Evolutionary conservation across 202 grass and related monocot species (phyloP), one percentile per base, ranked within the genome.

Genomic region (Digitaria exilis): DNA sequence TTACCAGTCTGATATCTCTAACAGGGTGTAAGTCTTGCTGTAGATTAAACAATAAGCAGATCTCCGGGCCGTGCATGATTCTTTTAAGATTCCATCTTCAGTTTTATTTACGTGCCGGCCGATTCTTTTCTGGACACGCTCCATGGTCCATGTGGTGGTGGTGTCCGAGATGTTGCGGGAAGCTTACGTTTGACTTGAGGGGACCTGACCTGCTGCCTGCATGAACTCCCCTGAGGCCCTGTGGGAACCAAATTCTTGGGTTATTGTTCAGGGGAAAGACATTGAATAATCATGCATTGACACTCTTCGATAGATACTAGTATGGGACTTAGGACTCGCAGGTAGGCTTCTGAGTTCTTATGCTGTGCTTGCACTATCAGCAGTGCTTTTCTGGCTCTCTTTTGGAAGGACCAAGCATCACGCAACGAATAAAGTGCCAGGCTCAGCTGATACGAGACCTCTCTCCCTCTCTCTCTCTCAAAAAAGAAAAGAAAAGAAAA

Each of bases 1-100:
- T 75, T 61, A 45, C 43, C 77, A 39, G 71, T 84, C 69, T 74
- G 52, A 80, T 89, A 80, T 52, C 69, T 73, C 70, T 34, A 73
- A 72, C 69, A 34, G 46, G 34, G 70, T 73, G 28, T 73, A 73
- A 52, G n/a, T 52, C 28, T 52, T 73, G n/a, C n/a, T n/a, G n/a
- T n/a, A n/a, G n/a, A n/a, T n/a, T n/a, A n/a, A 73, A 32, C 50
- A 73, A 73, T 51, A 72, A 34, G 46, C 70, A 52, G 70, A 73
- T 52, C n/a, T n/a, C 6, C 46, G 32, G 18, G 29, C 9, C 17
- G 26, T 50, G 25, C 69, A 50, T 50, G 44, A 72, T 72, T 72
- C 17, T 72, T 71, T 72, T 50, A 31, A 72, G 8, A 50, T 71
- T 12, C 1, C 3, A 49, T 30, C 0, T 7, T 73, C 34, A n/a